Percentiles rank a stretch among this genome's conserved stretches.
These are phyloP conservation scores for Teunomyces barrocoloradensis DNA, from an alignment of 805 yeast species.

Conservation along the genomic window DNA sequence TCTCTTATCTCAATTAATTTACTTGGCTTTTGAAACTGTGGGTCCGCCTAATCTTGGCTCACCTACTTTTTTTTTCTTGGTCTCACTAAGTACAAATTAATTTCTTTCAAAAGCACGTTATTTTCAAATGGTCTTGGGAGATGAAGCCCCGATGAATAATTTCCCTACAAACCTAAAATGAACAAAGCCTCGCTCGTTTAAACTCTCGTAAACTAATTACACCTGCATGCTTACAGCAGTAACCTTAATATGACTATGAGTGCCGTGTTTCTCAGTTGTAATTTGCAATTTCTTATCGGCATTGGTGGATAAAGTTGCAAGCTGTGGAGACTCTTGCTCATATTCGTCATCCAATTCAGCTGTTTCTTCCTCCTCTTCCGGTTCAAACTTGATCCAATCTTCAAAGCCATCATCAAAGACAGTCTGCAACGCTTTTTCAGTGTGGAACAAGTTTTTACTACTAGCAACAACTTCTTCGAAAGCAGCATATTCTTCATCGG, in stretches of 20 bases:
- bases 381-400: constrained; percentile 34
- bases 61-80: too few species aligned
- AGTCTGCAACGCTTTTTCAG: constrained; percentile 26
- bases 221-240: constrained; percentile 3
- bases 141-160: too few species aligned
- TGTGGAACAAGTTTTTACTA: constrained; percentile 25
- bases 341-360: constrained; percentile 1
- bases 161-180: not conserved
- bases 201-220: not conserved
- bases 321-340: not conserved
- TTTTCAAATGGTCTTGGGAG: too few species aligned
- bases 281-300: not conserved
- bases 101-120: too few species aligned
- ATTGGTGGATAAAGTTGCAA: not conserved
- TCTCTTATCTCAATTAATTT: not conserved
- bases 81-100: too few species aligned
- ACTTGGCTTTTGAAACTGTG: not conserved
- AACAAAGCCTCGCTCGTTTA: not conserved
- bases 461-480: constrained; percentile 25
- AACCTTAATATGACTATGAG: constrained; percentile 7
- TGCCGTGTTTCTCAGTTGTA: constrained; percentile 6
- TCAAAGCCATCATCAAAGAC: constrained; percentile 44
- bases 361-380: not conserved
- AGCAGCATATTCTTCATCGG: constrained; percentile 32
- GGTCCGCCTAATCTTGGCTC: not conserved